Base-by-base conservation (phyloP, 257 asterid species). In the Penstemon barbatus region DNA sequence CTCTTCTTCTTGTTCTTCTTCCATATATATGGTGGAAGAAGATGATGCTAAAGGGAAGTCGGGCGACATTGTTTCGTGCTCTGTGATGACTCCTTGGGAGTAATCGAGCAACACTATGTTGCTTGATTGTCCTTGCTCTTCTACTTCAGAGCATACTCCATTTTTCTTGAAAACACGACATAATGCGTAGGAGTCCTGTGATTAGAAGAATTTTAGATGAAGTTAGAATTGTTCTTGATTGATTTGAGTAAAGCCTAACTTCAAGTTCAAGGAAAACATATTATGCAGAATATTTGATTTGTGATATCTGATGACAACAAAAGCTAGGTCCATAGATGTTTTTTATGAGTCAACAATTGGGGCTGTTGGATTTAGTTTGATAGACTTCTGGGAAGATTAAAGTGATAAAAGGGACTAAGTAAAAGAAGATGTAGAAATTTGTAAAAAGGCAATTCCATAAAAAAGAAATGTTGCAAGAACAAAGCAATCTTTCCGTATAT, bases 121-220 rank as follows among this genome's bases (percentile, higher is more conserved):
- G 71, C 90, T 87, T 8, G 90, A 72, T 73, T 88, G 96, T 10
- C 91, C 95, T 78, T 79, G 90, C 51, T 87, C 97, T 76, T 93
- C 98, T 63, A 82, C 73, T 6, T 93, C 97, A 0, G 90, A 48
- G 81, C 96, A 88, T 55, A 85, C 61, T 42, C 96, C 98, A 51
- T 93, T 93, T 74, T 93, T 93, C 90, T 93, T 93, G 90, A 93
- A 93, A 39, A 93, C 97, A 4, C 98, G 96, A 61, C 98, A 93
- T 18, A 93, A 59, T 15, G 98, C 98, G 42, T 93, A 93, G 0
- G 98, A 86, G 56, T 93, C 97, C 98, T 93, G 90, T 54, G 66
- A 53, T 9, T 12, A 61, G 67, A 19, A 37, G 33, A 25, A 25
- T 25, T 25, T 0, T 25, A 25, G 33, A 25, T 25, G 33, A 25